phyloP scores from a whole-genome alignment of 352 stramenopile genomes.

The Globisporangium carolinianum region DNA sequence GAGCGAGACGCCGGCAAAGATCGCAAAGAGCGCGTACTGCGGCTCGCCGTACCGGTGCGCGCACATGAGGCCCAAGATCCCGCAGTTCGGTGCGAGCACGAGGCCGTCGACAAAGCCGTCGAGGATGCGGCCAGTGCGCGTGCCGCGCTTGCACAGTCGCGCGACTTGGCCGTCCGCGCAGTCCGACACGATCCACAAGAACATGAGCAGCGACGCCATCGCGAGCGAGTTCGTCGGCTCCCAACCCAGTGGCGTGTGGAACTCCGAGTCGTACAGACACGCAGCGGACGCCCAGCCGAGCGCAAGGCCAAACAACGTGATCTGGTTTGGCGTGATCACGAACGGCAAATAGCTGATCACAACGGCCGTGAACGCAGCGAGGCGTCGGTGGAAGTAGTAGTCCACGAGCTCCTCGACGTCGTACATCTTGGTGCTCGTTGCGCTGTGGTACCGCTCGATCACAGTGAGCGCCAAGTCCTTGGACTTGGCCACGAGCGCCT shows the following conservation, averaged over 20 bases:
- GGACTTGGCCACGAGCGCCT: constrained; percentile 19
- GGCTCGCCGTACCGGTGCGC: constrained; percentile 43
- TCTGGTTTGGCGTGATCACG: constrained; percentile 83
- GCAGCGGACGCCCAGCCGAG: constrained; percentile 61
- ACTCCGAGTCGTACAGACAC: constrained; percentile 79
- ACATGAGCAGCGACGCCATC: constrained; percentile 55
- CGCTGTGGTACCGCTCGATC: constrained; percentile 60
- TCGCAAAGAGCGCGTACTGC: constrained; percentile 43
- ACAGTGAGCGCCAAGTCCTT: constrained; percentile 30
- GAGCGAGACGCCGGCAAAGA: constrained; percentile 58
- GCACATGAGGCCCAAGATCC: constrained; percentile 47
- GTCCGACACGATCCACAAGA: constrained; percentile 82
- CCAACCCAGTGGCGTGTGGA: constrained; percentile 63
- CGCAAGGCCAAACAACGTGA: constrained; percentile 70
- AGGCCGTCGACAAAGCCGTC: constrained; percentile 71
- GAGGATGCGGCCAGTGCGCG: constrained; percentile 71
- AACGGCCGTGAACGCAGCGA: constrained; percentile 63
- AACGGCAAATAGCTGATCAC: constrained; percentile 81
- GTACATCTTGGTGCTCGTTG: constrained; percentile 81
- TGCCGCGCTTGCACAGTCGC: constrained; percentile 76
- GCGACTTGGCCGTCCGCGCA: constrained; percentile 78
- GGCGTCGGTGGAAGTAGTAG: constrained; percentile 77
- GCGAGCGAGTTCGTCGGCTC: constrained; percentile 48
- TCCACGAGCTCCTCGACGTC: constrained; percentile 83
- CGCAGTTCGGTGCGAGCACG: constrained; percentile 71